A percentile compares a stretch with the other conserved stretches of the same genome.
Conservation (phyloP, 306 rosid genomes). For the Canavalia gladiata region DNA sequence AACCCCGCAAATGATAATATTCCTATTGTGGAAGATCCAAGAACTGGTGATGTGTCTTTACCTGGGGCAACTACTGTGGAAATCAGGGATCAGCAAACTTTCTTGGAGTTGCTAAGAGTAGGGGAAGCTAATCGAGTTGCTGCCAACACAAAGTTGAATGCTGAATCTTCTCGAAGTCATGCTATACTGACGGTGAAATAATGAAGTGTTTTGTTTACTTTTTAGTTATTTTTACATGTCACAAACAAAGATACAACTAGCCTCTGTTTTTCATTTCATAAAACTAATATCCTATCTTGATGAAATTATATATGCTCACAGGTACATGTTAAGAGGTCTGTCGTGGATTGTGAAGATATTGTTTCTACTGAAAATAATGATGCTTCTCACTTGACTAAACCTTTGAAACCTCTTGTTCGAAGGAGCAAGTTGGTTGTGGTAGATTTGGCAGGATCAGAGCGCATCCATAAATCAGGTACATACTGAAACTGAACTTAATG, state of each 20-base stretch:
- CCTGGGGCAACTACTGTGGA: conserved; percentile 93
- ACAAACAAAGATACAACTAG: conserved; percentile 16
- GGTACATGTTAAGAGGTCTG: conserved; percentile 91
- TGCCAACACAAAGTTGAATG: conserved; percentile 94
- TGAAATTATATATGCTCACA: conserved; percentile 53
- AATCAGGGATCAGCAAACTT: conserved; percentile 76
- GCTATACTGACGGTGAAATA: conserved; percentile 88
- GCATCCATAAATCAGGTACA: conserved; percentile 92
- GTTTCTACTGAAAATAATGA: conserved; percentile 73
- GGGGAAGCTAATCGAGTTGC: conserved; percentile 93
- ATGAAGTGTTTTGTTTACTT: conserved; percentile 40
- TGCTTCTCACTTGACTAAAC: conserved; percentile 75
- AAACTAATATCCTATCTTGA: conserved; percentile 47
- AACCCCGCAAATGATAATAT: conserved; percentile 91
- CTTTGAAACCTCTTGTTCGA: conserved; percentile 81
- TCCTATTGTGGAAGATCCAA: conserved; percentile 93
- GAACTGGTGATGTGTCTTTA: conserved; percentile 85
- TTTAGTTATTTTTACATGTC: conserved; percentile 37
- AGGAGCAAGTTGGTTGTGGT: conserved; percentile 95
- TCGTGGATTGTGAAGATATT: conserved; percentile 68
- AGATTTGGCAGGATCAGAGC: conserved; percentile 99
- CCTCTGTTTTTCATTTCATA: conserved; percentile 34
- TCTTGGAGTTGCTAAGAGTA: conserved; percentile 81
- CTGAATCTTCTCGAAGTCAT: conserved; percentile 97
- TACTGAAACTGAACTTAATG: conserved; percentile 37